Conservation (phyloP, 306 rosid species). For the Lathyrus aphaca region DNA sequence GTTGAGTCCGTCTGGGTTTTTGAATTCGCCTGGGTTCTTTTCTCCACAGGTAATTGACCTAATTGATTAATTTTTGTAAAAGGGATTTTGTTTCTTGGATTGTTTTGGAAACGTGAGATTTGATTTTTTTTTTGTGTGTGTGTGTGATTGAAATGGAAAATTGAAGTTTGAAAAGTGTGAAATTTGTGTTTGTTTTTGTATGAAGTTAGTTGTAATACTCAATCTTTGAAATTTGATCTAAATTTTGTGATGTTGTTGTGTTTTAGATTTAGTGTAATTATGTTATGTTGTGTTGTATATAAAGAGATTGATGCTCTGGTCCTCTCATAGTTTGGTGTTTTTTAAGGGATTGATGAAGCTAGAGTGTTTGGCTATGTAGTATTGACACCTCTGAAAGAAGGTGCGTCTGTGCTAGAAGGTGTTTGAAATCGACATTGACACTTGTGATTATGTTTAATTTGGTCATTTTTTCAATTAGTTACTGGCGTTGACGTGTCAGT, state of each 20-base stretch:
- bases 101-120: neutral
- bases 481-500: too few relatives aligned
- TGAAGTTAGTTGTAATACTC: neutral
- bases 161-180: neutral
- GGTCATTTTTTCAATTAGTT: too few relatives aligned
- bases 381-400: too few relatives aligned
- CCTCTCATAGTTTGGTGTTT: neutral
- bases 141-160: neutral
- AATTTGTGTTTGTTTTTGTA: conserved; percentile 13
- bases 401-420: too few relatives aligned
- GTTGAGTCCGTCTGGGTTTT: conserved; percentile 85
- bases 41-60: conserved; percentile 71
- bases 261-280: neutral
- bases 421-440: too few relatives aligned
- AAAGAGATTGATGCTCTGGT: conserved; percentile 15
- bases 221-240: conserved; percentile 35
- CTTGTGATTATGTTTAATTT: too few relatives aligned
- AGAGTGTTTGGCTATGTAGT: neutral
- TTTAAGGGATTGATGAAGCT: conserved; percentile 6
- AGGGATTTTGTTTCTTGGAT: conserved; percentile 30
- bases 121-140: neutral
- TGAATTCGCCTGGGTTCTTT: conserved; percentile 93
- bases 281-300: neutral
- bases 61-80: neutral
- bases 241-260: neutral